phyloP scores from a whole-genome alignment of 1,284 basidiomycete species.

The Puccinia brachypodii region DNA sequence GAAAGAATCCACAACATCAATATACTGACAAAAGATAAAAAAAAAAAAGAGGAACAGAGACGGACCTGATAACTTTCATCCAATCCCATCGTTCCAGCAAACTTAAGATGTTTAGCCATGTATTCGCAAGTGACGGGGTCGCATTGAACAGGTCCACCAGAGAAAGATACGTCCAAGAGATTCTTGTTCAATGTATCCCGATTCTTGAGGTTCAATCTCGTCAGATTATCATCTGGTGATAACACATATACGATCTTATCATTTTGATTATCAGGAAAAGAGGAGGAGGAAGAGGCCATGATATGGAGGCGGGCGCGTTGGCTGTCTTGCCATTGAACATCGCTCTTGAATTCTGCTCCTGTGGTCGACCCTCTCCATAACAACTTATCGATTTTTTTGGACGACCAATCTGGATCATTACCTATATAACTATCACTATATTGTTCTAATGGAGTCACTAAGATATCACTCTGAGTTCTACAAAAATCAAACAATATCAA shows the following conservation, averaged over 20 bases:
- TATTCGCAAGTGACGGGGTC: constrained; percentile 54
- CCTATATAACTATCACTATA: constrained; percentile 56
- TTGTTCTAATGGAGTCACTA: constrained; percentile 56
- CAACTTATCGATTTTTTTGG: constrained; percentile 51
- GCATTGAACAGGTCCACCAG: constrained; percentile 55
- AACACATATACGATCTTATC: constrained; percentile 51
- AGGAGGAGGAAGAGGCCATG: no score
- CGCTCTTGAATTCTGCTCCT: constrained; percentile 53
- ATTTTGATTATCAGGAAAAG: no score
- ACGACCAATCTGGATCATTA: constrained; percentile 54
- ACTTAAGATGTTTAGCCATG: constrained; percentile 53
- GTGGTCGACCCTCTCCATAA: constrained; percentile 55
- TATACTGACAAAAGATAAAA: background rate
- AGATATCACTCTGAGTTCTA: constrained; percentile 54
- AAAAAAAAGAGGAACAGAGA: background rate
- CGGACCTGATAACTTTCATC: constrained; percentile 52
- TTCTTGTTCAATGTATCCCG: constrained; percentile 48
- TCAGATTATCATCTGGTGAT: constrained; percentile 36
- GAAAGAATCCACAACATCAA: background rate
- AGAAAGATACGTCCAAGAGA: constrained; percentile 52
- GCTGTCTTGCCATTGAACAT: constrained; percentile 53
- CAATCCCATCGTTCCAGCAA: constrained; percentile 54
- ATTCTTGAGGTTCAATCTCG: constrained; percentile 39
- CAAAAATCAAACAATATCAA: background rate
- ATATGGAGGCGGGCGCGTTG: constrained; percentile 55